Conservation (phyloP, 495 filamentous ascomycete genomes). For the Aspergillus bertholletiae region DNA sequence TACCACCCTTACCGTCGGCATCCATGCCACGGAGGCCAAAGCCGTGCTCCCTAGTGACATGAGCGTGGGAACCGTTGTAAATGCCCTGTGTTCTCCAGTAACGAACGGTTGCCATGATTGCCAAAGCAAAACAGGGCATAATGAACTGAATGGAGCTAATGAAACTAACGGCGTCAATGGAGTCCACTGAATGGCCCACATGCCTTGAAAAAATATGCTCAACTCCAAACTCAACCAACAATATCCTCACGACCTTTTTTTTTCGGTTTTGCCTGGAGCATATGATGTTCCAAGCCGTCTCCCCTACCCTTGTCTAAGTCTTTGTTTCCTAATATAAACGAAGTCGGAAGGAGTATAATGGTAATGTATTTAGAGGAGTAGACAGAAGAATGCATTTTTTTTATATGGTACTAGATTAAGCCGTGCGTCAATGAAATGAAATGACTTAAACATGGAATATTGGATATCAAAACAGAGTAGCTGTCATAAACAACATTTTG, state of each 20-base stretch:
- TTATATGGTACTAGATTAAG: neutral
- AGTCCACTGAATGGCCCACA: neutral
- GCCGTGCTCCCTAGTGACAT: conserved; percentile 20
- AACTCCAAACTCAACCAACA: neutral
- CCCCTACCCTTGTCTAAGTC: neutral
- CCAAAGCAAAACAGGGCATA: neutral
- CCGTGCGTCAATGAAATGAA: neutral
- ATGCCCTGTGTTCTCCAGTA: conserved; percentile 2
- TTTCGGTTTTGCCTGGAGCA: neutral
- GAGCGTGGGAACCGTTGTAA: conserved; percentile 5
- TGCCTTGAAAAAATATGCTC: neutral
- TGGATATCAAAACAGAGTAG: neutral
- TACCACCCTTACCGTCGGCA: conserved; percentile 70
- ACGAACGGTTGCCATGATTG: neutral
- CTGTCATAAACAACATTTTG: neutral
- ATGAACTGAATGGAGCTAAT: neutral
- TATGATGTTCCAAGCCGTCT: neutral
- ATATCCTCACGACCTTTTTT: neutral
- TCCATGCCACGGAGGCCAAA: conserved; percentile 28
- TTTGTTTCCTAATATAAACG: neutral
- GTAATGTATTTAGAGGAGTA: neutral
- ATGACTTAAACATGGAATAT: conserved; percentile 6
- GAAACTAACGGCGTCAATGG: neutral
- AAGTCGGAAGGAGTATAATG: neutral
- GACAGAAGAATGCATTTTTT: neutral